Evolutionary conservation across 139 green algal genomes (phyloP), one percentile per base, ranked within the genome.

Genomic region (Coelastrella sp.): DNA sequence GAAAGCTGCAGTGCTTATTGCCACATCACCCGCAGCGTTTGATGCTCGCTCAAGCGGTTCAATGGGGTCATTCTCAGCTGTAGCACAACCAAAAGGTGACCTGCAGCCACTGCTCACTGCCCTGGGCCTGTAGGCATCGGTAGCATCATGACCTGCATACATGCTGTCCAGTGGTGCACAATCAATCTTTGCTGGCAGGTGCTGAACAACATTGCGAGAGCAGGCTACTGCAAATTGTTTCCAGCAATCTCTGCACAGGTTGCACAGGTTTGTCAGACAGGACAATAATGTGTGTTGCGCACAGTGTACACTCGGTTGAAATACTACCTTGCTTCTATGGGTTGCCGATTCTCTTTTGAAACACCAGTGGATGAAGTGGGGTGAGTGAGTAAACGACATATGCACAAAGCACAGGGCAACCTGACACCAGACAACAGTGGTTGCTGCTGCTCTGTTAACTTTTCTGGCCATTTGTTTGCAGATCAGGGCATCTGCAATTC

Each of bases 31-130:
- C 17, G 58, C 58, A 22, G n/a, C 59, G 6, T 85, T 85, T 73
- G 80, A 85, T 73, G 80, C 80, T 15, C 24, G 80, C 58, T 85
- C 57, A 8, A 27, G n/a, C 58, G 78, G 78, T 10, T 20, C 78
- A 49, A 66, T 84, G 78, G 78, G 78, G 7, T 84, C 56, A n/a
- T 84, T 84, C 22, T 84, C 78, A 56, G 78, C 78, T 27, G 78
- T 84, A 15, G 78, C 78, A 60, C 78, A 84, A 22, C 56, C 78
- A 25, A 84, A 84, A 84, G 78, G 80, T 73, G 80, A n/a, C 19
- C 11, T 56, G 35, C 22, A 72, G 24, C 0, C 58, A 9, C 8
- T 80, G 25, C 20, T 7, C 24, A 72, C 12, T 17, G 3, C 5
- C 0, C 63, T 68, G 56, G 49, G 57, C 6, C 15, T 17, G 10